Evolutionary conservation across 2,329 filamentous ascomycete species (phyloP).

Genomic region (Amesomyces nigricolor): DNA sequence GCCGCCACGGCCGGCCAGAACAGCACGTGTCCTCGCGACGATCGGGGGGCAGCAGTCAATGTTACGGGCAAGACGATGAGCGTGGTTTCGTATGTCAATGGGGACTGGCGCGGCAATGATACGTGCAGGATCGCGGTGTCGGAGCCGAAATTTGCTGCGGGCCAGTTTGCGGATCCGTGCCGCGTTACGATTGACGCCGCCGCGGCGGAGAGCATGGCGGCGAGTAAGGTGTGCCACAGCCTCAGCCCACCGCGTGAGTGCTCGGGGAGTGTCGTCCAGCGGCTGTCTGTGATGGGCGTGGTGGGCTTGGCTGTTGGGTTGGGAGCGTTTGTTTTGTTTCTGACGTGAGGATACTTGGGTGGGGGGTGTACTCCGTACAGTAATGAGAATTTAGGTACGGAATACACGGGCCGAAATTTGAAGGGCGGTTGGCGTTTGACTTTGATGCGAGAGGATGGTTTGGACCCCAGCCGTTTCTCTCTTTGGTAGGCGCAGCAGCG

Average conservation of each 20-base stretch:
- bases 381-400: too few species aligned
- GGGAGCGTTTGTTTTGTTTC: background rate
- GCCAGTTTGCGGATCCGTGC: background rate
- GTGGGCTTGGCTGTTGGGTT: background rate
- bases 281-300: background rate
- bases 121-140: background rate
- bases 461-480: too few species aligned
- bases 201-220: background rate
- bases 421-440: too few species aligned
- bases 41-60: background rate
- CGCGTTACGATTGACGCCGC: background rate
- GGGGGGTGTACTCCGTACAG: too few species aligned
- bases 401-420: too few species aligned
- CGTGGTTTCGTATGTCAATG: too few species aligned
- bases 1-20: conserved; percentile 2
- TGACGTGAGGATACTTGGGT: background rate
- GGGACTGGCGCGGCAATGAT: background rate
- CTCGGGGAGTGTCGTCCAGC: background rate
- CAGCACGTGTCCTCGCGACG: background rate
- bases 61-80: background rate
- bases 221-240: background rate
- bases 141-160: background rate
- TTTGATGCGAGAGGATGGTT: too few species aligned
- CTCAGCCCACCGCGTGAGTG: background rate
- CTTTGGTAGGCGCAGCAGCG: too few species aligned